Evolutionary conservation across 2,329 filamentous ascomycete species (phyloP), one percentile per base, ranked within the genome.

Genomic region (Colletotrichum gigasporum): DNA sequence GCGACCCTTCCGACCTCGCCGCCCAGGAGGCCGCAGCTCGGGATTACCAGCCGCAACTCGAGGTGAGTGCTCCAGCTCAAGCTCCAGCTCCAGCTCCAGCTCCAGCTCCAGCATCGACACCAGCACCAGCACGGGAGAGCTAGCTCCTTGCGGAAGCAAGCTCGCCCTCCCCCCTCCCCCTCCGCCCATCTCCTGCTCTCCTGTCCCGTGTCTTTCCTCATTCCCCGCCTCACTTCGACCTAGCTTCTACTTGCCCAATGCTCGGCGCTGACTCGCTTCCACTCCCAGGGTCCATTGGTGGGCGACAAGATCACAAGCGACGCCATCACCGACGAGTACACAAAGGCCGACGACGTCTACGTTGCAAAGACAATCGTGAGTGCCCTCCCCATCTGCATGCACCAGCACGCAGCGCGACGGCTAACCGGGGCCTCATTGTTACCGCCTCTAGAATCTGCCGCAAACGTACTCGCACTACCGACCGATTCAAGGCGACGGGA

Each of bases 381-480:
- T 83, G 62, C 55, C 68, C 67, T 50, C 50, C 57, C 22, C 16
- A 18, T 16, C 30, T 30, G 10, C 57, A 22, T 37, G 68, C 20
- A 55, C 57, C 34, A n/a, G 34, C 51, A 55, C 63, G n/a, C n/a
- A n/a, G n/a, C n/a, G n/a, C n/a, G n/a, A 0, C 20, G n/a, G 30
- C 60, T 63, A 47, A 63, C 18, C 45, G 14, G 16, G 7, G 11
- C 39, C 18, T 18, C 26, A 18, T 44, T 26, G 24, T 26, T 59
- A 55, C 44, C 37, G 54, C 65, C 55, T 34, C 12, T 70, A 97
- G 94, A 86, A 90, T 18, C 85, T 99, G 57, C 91, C 94, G 6
- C 85, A 90, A 71, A 93, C 91, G 60, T 97, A 97, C 77, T 92
- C 93, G 18, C 90, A 94, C 75, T 97, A 95, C 74, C 92, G 96